Base-by-base conservation (phyloP, 1,139 yeast genomes). In the Blastobotrys niveus region DNA sequence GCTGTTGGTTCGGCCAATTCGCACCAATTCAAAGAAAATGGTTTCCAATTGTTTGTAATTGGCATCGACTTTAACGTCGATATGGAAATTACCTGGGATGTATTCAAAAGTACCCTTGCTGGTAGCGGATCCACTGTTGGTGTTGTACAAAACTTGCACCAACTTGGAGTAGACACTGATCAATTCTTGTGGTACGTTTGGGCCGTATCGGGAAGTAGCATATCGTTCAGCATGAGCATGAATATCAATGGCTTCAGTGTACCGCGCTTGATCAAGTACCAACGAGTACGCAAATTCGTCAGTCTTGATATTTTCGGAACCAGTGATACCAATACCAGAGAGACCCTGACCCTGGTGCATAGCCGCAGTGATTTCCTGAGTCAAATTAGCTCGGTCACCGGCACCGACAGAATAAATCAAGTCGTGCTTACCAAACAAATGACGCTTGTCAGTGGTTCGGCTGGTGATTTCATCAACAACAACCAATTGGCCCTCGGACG, bases 201-300 rank as follows among this genome's bases (percentile, higher is more conserved):
- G 49, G 1, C 51, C 51, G 22, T 48, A 48, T 12, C 32, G 32
- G 7, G 32, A 10, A 5, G 32, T 12, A 12, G 14, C 32, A 10
- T 49, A 26, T 29, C 43, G 32, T 14, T 30, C 26, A 31, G 37
- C 35, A 20, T 38, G 46, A 2, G 17, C 30, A 22, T 25, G 14
- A 10, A 46, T 21, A 15, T 45, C 41, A 27, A 46, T 12, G n/a
- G 48, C 40, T 17, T 19, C 26, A 1, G 20, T 29, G 29, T 42
- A 38, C 47, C 47, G 42, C 10, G 49, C 49, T 29, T 47, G 50
- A 20, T 42, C 47, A n/a, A 47, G 43, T n/a, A 44, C 38, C 18
- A 46, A n/a, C 14, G 42, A 44, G 34, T 42, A 47, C n/a, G 34
- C 34, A 22, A 47, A 46, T 30, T 47, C 46, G 43, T 47, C 46